Conservation (phyloP, 2,329 filamentous ascomycete species). For the Apiospora arundinis region DNA sequence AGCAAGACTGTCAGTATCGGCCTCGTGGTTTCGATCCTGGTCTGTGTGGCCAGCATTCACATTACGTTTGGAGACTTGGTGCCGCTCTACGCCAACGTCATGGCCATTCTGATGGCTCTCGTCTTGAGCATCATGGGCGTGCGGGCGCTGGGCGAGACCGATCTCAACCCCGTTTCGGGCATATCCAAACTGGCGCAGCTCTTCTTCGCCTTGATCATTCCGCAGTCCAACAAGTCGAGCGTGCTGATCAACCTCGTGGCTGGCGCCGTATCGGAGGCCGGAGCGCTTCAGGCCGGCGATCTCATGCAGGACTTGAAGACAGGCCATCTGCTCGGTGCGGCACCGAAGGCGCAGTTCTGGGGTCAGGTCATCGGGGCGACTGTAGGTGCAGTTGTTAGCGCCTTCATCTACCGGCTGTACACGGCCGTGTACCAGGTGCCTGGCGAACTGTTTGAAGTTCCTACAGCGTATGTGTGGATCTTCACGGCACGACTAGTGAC, state of each 20-base stretch:
- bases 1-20: slow-evolving; percentile 74
- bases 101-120: slow-evolving; percentile 85
- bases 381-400: slow-evolving; percentile 84
- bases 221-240: slow-evolving; percentile 78
- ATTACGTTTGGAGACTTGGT: slow-evolving; percentile 84
- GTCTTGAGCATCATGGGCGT: slow-evolving; percentile 78
- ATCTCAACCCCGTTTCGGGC: slow-evolving; percentile 93
- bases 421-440: slow-evolving; percentile 87
- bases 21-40: slow-evolving; percentile 74
- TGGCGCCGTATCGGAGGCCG: slow-evolving; percentile 83
- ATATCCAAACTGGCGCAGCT: slow-evolving; percentile 97
- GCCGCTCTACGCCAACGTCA: slow-evolving; percentile 75
- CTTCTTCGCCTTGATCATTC: slow-evolving; percentile 90
- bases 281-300: slow-evolving; percentile 93
- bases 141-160: slow-evolving; percentile 77
- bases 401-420: slow-evolving; percentile 88
- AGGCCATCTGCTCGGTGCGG: slow-evolving; percentile 88
- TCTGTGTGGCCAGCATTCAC: slow-evolving; percentile 84
- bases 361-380: slow-evolving; percentile 92
- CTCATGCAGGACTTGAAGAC: slow-evolving; percentile 98
- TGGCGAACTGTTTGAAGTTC: slow-evolving; percentile 88
- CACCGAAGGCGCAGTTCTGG: slow-evolving; percentile 94
- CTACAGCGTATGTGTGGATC: slow-evolving; percentile 96
- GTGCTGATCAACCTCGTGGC: slow-evolving; percentile 96
- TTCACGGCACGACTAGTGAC: slow-evolving; percentile 95